Conservation (phyloP, 2,329 filamentous ascomycete genomes). For the Ceratocystis cubensis region DNA sequence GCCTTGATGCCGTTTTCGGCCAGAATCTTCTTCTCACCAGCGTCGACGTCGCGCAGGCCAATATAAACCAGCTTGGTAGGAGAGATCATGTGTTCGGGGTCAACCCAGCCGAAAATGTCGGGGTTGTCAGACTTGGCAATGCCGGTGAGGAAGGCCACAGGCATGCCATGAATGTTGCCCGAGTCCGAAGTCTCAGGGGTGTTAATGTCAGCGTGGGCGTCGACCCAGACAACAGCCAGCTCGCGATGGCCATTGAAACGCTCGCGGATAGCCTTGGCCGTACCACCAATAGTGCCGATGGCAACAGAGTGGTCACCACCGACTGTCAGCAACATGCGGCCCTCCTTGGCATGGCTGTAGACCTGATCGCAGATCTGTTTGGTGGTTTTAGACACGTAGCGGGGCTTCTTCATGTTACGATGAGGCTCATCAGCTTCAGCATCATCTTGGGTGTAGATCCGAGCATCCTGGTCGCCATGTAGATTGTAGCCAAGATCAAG, state of each 20-base stretch:
- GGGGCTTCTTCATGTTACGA: conserved; percentile 90
- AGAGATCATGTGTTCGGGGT: conserved; percentile 56
- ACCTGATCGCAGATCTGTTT: conserved; percentile 68
- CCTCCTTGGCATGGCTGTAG: conserved; percentile 70
- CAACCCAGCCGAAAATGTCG: conserved; percentile 83
- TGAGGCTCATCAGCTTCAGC: conserved; percentile 62
- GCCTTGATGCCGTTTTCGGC: conserved; percentile 83
- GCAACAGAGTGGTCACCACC: conserved; percentile 95
- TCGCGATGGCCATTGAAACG: conserved; percentile 56
- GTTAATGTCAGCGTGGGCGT: conserved; percentile 97
- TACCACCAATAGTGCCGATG: conserved; percentile 82
- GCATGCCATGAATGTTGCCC: conserved; percentile 97
- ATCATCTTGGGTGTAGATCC: conserved; percentile 65
- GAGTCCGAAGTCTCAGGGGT: conserved; percentile 79
- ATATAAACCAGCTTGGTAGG: conserved; percentile 91
- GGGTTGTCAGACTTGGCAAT: conserved; percentile 62
- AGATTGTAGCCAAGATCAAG: conserved; percentile 82
- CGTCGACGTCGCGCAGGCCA: conserved; percentile 81
- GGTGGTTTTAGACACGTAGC: conserved; percentile 74
- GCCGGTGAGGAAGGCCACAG: conserved; percentile 80
- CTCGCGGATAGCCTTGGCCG: conserved; percentile 75
- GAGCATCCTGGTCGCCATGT: conserved; percentile 68
- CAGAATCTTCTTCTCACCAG: conserved; percentile 85
- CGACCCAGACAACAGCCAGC: conserved; percentile 95
- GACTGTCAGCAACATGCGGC: conserved; percentile 80